phyloP scores from a whole-genome alignment of 1,284 basidiomycete species.

The Ustilago curta region DNA sequence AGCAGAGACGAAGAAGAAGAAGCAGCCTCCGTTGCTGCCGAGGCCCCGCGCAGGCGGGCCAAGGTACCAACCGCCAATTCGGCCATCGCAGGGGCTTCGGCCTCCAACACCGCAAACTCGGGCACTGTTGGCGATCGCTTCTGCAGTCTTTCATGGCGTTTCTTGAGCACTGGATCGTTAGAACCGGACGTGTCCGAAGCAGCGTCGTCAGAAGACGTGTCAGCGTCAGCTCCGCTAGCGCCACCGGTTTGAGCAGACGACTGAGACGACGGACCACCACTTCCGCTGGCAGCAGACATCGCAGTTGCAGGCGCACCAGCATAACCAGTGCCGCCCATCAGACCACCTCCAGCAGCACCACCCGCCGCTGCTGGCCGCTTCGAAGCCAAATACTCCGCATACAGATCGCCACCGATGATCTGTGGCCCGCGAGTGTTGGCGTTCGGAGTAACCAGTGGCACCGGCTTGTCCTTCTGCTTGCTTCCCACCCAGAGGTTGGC shows the following conservation, averaged over 20 bases:
- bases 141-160: slow-evolving; percentile 7
- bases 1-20: background rate
- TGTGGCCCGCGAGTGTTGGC: slow-evolving; percentile 26
- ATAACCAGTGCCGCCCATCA: background rate
- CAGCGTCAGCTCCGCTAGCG: background rate
- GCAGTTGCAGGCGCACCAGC: slow-evolving; percentile 5
- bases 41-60: background rate
- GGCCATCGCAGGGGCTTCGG: background rate
- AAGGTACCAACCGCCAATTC: background rate
- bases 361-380: slow-evolving; percentile 8
- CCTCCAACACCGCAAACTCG: slow-evolving; percentile 5
- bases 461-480: slow-evolving; percentile 37
- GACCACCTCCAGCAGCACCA: background rate
- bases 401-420: slow-evolving; percentile 35
- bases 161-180: slow-evolving; percentile 20
- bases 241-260: background rate
- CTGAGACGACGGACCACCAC: background rate
- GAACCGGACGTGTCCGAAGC: background rate
- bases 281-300: background rate
- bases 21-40: slow-evolving; percentile 11
- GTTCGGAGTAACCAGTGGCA: slow-evolving; percentile 32
- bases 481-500: slow-evolving; percentile 11
- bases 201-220: background rate
- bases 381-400: slow-evolving; percentile 20
- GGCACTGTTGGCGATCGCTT: slow-evolving; percentile 7